Evolutionary conservation across 768 basidiomycete genomes (phyloP), one percentile per base, ranked within the genome.

Genomic region (Hygrophoropsis aurantiaca): DNA sequence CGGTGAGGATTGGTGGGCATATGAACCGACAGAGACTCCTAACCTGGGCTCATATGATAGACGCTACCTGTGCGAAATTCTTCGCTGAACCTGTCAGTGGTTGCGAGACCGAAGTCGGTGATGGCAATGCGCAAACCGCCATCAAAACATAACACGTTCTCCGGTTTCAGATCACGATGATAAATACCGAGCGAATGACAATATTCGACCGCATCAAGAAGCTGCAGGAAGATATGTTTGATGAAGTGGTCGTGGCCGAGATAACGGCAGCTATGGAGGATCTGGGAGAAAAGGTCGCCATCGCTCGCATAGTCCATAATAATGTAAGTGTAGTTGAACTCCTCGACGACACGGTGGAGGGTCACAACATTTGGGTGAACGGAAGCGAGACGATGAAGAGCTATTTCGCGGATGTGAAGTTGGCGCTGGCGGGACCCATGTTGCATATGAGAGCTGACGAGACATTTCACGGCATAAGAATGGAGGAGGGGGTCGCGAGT

Each of bases 21-120:
- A 35, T 44, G 45, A 49, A 52, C 21, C 15, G 21, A 37, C 42
- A 38, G 21, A 44, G 35, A 38, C 39, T 46, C 65, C 78, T 41
- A 66, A 84, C 89, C 92, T 68, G 94, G 94, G 60, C 91, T 94
- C 88, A 98, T 94, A 69, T 97, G 95, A 68, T 93, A 97, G n/a
- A 94, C 82, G 58, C 90, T 94, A n/a, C 94, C 94, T 27, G 94
- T 97, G 42, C 90, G 82, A 67, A 94, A 92, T 66, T 98, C 94
- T 45, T 79, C 79, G 58, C 90, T 93, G 46, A 80, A 73, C 60
- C 79, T 81, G 53, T 95, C 92, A 18, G 87, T 87, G 4, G 94
- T 97, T 2, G 94, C 87, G 6, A 98, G 79, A 19, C 95, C 95
- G 66, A 98, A 98, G 70, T 98, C 95, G 30, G 94, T 94, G 52